Evolutionary conservation across 495 filamentous ascomycete genomes (phyloP), one percentile per base, ranked within the genome.

Genomic region (Hyaloscypha finlandica): DNA sequence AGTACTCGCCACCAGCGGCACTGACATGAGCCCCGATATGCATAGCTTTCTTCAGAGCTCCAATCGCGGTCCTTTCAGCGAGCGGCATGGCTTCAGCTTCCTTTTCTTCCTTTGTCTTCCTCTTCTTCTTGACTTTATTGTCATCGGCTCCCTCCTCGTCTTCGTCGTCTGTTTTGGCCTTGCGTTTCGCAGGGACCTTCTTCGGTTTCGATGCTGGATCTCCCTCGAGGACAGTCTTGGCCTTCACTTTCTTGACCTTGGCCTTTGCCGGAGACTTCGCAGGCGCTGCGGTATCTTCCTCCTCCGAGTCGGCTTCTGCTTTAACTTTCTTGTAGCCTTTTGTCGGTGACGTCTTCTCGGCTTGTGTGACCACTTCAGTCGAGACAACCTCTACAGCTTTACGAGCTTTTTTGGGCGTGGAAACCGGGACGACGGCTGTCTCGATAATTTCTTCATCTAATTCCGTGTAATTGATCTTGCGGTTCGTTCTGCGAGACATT

Each of bases 21-120:
- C 90, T 93, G 53, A 98, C 92, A 75, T 99, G 95, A 2, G 95
- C 95, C 11, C 95, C 95, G 33, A 99, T 88, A 68, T 91, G 85
- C 86, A 97, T 91, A 66, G 78, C 75, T 72, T 78, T 79, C 70
- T 89, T 89, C 66, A 94, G 77, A 0, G 87, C 73, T 30, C 76
- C 56, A 56, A 86, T 86, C 4, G 81, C 75, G 0, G 92, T 90
- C 32, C 95, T 82, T 16, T 83, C 75, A 35, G 88, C 89, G 8
- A 97, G 74, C 0, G 92, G 89, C 82, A 91, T 85, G 37, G 70
- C 73, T 54, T 82, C 71, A 1, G 58, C 61, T 61, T 71, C 71
- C 56, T 74, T 75, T 16, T 71, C 68, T 52, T 70, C 69, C 56
- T 74, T 75, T 16, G 69, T 70, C 37, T 75, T 75, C 14, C 70